phyloP scores from a whole-genome alignment of 805 yeast species.

The Kregervanrija pseudodelftensis region DNA sequence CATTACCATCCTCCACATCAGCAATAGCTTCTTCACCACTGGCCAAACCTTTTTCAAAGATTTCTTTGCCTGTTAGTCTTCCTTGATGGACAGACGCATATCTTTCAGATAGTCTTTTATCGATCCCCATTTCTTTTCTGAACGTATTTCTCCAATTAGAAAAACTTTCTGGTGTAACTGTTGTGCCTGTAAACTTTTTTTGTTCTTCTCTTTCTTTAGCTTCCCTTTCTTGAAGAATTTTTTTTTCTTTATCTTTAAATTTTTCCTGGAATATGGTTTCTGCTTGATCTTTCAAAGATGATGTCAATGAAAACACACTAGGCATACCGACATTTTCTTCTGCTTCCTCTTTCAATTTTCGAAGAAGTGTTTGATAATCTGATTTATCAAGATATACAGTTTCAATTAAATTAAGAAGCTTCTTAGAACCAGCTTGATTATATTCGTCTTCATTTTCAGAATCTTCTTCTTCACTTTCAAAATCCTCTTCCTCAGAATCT shows the following conservation, averaged over 20 bases:
- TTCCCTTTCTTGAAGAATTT: conserved; percentile 49
- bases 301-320: conserved; percentile 73
- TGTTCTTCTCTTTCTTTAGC: conserved; percentile 77
- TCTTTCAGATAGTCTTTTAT: conserved; percentile 47
- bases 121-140: conserved; percentile 66
- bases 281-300: conserved; percentile 73
- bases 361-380: conserved; percentile 37
- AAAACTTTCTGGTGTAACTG: conserved; percentile 76
- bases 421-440: conserved; percentile 17
- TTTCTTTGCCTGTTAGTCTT: conserved; percentile 78
- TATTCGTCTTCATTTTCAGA: conserved; percentile 28
- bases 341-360: conserved; percentile 49
- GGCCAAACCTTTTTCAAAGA: conserved; percentile 85
- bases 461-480: conserved; percentile 41
- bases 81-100: conserved; percentile 59
- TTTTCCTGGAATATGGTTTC: conserved; percentile 62
- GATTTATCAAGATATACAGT: conserved; percentile 43
- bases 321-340: conserved; percentile 85
- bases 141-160: conserved; percentile 65
- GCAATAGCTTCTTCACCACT: conserved; percentile 45
- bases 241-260: conserved; percentile 44
- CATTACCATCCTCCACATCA: conserved; percentile 21
- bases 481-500: conserved; percentile 32
- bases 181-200: conserved; percentile 84
- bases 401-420: conserved; percentile 50